phyloP scores from a whole-genome alignment of 352 stramenopile genomes.

The Phytophthora fragariae region DNA sequence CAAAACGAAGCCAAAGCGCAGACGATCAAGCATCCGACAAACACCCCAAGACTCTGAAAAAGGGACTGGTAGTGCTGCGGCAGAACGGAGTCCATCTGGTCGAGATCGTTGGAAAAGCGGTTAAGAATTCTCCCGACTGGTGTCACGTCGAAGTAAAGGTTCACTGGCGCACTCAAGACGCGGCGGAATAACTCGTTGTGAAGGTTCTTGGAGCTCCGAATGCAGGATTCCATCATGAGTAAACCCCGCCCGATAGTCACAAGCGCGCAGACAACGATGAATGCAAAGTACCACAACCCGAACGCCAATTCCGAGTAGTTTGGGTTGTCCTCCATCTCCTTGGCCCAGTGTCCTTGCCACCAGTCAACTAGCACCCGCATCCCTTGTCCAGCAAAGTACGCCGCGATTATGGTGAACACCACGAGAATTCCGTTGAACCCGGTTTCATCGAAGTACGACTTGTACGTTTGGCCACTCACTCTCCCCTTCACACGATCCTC shows the following conservation, averaged over 20 bases:
- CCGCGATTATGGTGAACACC: constrained; percentile 27
- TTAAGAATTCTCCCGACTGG: constrained; percentile 61
- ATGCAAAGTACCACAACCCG: constrained; percentile 48
- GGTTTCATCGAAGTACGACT: constrained; percentile 47
- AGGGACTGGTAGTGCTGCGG: constrained; percentile 47
- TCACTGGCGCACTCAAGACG: constrained; percentile 51
- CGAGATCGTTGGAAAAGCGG: constrained; percentile 57
- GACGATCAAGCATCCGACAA: constrained; percentile 48
- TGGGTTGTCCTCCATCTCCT: constrained; percentile 30
- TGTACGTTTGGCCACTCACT: constrained; percentile 42
- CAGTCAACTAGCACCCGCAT: constrained; percentile 41
- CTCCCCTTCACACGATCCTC: constrained; percentile 40
- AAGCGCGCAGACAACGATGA: constrained; percentile 38
- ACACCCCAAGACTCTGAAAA: constrained; percentile 42
- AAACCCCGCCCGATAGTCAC: constrained; percentile 34
- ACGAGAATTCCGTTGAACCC: constrained; percentile 37
- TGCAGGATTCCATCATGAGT: constrained; percentile 39
- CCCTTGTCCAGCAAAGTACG: constrained; percentile 26
- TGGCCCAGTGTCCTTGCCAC: constrained; percentile 49
- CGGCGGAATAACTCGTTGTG: constrained; percentile 49
- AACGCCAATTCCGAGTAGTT: constrained; percentile 50
- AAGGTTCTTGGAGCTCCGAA: constrained; percentile 38
- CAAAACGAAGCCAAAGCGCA: constrained; percentile 48
- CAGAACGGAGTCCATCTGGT: constrained; percentile 53
- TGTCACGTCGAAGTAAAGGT: constrained; percentile 63